Evolutionary conservation across 305 asterid genomes (phyloP).

Genomic region (Fraxinus dipetala): DNA sequence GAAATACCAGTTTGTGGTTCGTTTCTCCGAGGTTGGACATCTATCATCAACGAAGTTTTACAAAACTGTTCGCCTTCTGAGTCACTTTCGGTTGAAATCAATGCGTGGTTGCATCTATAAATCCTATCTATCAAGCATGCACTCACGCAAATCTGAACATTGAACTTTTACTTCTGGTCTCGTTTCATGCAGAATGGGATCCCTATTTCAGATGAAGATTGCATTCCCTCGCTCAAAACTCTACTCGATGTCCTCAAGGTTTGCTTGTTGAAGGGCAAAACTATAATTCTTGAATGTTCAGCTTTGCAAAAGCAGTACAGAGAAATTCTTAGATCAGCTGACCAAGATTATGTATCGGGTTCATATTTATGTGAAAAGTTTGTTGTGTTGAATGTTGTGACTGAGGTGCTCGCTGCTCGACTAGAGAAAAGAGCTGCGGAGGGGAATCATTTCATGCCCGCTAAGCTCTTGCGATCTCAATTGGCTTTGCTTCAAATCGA

Average conservation of each 20-base stretch:
- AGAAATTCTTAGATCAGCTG: no score
- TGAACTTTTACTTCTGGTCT: not conserved
- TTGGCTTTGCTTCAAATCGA: conserved; percentile 71
- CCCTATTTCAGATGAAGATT: conserved; percentile 78
- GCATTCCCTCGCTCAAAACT: conserved; percentile 81
- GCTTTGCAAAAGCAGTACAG: no score
- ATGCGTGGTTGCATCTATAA: not conserved
- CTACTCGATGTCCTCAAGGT: conserved; percentile 46
- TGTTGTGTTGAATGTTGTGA: conserved; percentile 51
- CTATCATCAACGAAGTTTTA: not conserved
- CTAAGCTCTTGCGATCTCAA: conserved; percentile 72
- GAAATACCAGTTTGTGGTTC: not conserved
- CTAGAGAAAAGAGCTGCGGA: conserved; percentile 50
- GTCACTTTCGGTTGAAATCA: not conserved
- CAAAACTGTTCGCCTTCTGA: not conserved
- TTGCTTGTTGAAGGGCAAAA: conserved; percentile 37
- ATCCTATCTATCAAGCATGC: not conserved
- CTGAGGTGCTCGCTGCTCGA: conserved; percentile 59
- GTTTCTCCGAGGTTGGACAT: not conserved
- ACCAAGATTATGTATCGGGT: no score
- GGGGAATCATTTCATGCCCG: conserved; percentile 87
- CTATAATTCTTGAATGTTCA: not conserved
- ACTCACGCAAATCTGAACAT: not conserved
- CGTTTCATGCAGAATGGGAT: conserved; percentile 50
- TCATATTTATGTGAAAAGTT: conserved; percentile 38